Base-by-base conservation (phyloP, 495 filamentous ascomycete species). In the Polyplosphaeria fusca region DNA sequence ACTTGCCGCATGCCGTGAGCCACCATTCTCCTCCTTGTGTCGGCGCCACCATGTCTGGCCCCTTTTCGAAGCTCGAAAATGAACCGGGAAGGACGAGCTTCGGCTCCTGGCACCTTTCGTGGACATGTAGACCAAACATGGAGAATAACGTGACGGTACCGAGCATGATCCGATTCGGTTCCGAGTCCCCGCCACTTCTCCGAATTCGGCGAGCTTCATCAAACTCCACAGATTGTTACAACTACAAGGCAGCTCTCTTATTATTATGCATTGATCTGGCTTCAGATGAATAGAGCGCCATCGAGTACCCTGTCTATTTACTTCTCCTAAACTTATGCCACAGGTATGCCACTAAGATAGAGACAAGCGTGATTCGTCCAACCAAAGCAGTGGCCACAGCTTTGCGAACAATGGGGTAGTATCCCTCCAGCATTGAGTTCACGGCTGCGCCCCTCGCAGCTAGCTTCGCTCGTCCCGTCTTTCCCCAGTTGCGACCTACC, bases 391-490 rank as follows among this genome's bases (percentile, higher is more conserved):
- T 69, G 46, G 71, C 79, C 20, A 89, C 78, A 3, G 84, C 86
- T 44, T 73, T 68, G 37, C 79, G 73, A 28, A 87, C 70, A 54
- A 80, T 75, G 48, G 82, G 76, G 68, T 87, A 88, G 63, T 91
- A 91, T 11, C 86, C 86, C 14, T 81, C 78, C 27, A 90, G 66
- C 75, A 90, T 75, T 2, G 81, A 75, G 9, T 80, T 78, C 28
- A 87, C 81, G 0, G 79, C 82, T 60, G 68, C 65, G 48, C 51
- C 64, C 71, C 70, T 38, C 55, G 43, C 14, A 53, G 52, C 42
- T 14, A 50, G 27, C 40, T 47, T 46, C 14, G 23, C 61, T 60
- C 53, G 67, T 60, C 46, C 50, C 2, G 66, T 57, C 2, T 70
- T 66, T 2, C 69, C 72, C 59, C 78, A 76, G 41, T 77, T 70